Percentiles rank a stretch among this genome's conserved stretches.
phyloP scores from a whole-genome alignment of 306 rosid species.

The Vigna nakashimae region DNA sequence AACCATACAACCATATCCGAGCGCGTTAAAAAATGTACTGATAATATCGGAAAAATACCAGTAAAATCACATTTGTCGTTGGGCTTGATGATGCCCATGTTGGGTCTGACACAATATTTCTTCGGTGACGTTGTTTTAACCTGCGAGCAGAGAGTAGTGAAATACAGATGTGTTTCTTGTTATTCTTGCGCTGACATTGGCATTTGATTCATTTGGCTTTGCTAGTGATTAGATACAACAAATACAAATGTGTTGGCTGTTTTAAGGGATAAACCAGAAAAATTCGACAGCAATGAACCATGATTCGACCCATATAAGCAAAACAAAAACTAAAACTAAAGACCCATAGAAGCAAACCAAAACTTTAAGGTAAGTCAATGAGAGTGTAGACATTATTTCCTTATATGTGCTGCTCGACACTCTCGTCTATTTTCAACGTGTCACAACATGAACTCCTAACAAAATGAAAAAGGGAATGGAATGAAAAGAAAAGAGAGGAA shows the following conservation, averaged over 20 bases:
- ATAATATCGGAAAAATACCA: slow-evolving; percentile 55
- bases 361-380: no score
- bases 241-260: no score
- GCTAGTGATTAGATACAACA: neutral
- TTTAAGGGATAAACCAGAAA: no score
- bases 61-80: slow-evolving; percentile 71
- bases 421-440: no score
- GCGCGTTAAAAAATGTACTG: neutral
- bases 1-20: neutral
- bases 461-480: neutral
- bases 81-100: slow-evolving; percentile 81
- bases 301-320: no score
- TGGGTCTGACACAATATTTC: slow-evolving; percentile 92
- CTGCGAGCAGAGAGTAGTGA: slow-evolving; percentile 49
- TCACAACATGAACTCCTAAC: no score
- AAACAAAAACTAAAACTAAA: no score
- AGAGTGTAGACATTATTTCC: no score
- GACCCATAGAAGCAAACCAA: no score
- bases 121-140: slow-evolving; percentile 94
- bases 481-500: neutral
- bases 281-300: no score
- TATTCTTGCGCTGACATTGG: neutral
- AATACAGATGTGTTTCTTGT: neutral
- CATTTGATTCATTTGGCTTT: neutral
- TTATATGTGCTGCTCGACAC: no score